Conservation (phyloP, 2,329 filamentous ascomycete genomes). For the Chaetomium sp. region DNA sequence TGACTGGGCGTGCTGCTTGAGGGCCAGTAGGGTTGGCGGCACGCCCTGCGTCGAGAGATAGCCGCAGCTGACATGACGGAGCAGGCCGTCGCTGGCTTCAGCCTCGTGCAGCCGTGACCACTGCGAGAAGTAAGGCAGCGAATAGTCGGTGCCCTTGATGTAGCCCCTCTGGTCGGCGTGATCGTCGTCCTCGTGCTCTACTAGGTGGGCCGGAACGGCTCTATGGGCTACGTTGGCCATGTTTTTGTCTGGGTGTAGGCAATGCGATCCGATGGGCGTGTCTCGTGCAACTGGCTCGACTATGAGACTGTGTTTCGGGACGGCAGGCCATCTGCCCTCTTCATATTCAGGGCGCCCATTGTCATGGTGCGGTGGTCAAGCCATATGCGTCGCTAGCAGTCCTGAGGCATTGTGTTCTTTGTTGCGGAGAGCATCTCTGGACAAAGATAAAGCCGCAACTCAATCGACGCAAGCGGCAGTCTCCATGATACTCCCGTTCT, state of each 20-base stretch:
- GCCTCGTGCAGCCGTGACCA: slow-evolving; percentile 42
- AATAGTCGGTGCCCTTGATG: slow-evolving; percentile 45
- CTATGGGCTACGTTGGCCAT: slow-evolving; percentile 18
- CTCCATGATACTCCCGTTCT: background rate
- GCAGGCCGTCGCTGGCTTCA: slow-evolving; percentile 37
- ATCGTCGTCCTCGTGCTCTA: slow-evolving; percentile 35
- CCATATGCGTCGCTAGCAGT: slow-evolving; percentile 16
- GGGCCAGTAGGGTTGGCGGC: slow-evolving; percentile 56
- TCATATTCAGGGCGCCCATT: slow-evolving; percentile 13
- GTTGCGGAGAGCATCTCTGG: background rate
- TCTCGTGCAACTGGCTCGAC: background rate
- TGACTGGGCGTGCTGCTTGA: slow-evolving; percentile 64
- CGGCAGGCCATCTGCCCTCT: background rate
- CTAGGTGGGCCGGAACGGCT: slow-evolving; percentile 28
- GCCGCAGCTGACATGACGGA: slow-evolving; percentile 58
- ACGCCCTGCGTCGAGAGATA: slow-evolving; percentile 57
- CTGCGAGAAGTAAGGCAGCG: slow-evolving; percentile 46
- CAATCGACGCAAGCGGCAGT: slow-evolving; percentile 26
- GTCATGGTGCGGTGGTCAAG: slow-evolving; percentile 11
- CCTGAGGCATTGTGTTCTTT: slow-evolving; percentile 14
- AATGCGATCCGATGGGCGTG: background rate
- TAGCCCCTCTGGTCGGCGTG: slow-evolving; percentile 41
- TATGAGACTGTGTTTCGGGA: background rate
- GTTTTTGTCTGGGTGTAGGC: background rate
- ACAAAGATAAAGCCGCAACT: slow-evolving; percentile 18